Evolutionary conservation across 164 flowering plant genomes (phyloP).

Genomic region (Santalum album): DNA sequence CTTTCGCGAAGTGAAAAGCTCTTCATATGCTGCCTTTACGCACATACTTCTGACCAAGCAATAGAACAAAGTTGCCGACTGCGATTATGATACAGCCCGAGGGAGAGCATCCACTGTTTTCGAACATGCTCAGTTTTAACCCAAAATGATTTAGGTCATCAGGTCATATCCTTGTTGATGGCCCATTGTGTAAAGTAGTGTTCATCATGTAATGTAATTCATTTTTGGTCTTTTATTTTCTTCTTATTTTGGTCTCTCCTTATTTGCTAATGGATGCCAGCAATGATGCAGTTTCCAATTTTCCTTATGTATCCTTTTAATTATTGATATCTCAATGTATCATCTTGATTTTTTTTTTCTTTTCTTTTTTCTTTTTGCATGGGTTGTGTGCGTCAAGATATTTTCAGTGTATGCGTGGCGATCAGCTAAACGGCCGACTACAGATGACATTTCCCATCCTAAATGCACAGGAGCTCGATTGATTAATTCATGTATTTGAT

Average conservation of each 20-base stretch:
- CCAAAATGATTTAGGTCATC: slow-evolving; percentile 14
- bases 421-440: no score
- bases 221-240: slow-evolving; percentile 6
- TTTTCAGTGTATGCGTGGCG: no score
- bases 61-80: slow-evolving; percentile 6
- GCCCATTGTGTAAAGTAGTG: slow-evolving; percentile 33
- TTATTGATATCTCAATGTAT: no score
- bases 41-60: slow-evolving; percentile 10
- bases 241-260: not conserved
- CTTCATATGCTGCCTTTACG: slow-evolving; percentile 9
- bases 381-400: no score
- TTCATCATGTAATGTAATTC: slow-evolving; percentile 34
- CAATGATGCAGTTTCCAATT: no score
- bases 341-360: no score
- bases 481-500: no score
- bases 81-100: slow-evolving; percentile 1
- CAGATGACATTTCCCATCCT: no score
- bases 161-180: slow-evolving; percentile 9
- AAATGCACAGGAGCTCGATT: no score
- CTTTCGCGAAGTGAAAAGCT: slow-evolving; percentile 13
- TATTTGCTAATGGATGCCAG: not conserved
- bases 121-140: slow-evolving; percentile 8
- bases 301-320: no score
- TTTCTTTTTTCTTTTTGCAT: no score
- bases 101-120: slow-evolving; percentile 4